Conservation (phyloP, 495 filamentous ascomycete genomes). For the Collariella sp. region DNA sequence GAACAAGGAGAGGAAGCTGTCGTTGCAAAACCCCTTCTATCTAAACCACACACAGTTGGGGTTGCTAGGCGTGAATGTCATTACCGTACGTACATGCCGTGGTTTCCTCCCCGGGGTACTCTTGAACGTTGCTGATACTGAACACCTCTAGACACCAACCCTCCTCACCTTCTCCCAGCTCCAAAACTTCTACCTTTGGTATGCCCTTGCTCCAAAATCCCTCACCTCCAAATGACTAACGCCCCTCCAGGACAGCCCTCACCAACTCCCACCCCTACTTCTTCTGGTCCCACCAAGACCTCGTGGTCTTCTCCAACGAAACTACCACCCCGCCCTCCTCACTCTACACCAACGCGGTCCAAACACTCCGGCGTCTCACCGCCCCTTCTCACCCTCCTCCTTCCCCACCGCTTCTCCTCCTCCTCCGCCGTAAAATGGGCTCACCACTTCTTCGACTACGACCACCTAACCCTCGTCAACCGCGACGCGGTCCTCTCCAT, state of each 20-base stretch:
- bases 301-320: conserved; percentile 43
- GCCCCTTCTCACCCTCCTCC: too few relatives aligned
- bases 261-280: conserved; percentile 43
- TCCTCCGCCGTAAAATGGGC: too few relatives aligned
- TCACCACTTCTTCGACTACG: conserved; percentile 48
- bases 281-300: conserved; percentile 56
- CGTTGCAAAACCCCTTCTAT: conserved; percentile 54
- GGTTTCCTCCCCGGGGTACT: not conserved
- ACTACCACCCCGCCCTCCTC: conserved; percentile 31
- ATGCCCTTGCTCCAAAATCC: not conserved
- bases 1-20: conserved; percentile 40
- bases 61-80: conserved; percentile 46
- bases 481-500: conserved; percentile 42
- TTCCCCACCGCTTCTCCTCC: too few relatives aligned
- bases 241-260: conserved; percentile 30
- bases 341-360: conserved; percentile 42
- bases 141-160: conserved; percentile 39
- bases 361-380: conserved; percentile 30
- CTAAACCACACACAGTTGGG: conserved; percentile 47
- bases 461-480: conserved; percentile 50
- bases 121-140: not conserved
- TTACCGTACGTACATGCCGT: conserved; percentile 24
- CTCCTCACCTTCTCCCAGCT: conserved; percentile 53
- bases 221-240: not conserved
- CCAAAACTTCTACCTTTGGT: conserved; percentile 49